Percentiles rank a stretch among this genome's conserved stretches.
Conservation (phyloP, 441 rosid genomes). For the Euphorbia schlechtendalii region DNA sequence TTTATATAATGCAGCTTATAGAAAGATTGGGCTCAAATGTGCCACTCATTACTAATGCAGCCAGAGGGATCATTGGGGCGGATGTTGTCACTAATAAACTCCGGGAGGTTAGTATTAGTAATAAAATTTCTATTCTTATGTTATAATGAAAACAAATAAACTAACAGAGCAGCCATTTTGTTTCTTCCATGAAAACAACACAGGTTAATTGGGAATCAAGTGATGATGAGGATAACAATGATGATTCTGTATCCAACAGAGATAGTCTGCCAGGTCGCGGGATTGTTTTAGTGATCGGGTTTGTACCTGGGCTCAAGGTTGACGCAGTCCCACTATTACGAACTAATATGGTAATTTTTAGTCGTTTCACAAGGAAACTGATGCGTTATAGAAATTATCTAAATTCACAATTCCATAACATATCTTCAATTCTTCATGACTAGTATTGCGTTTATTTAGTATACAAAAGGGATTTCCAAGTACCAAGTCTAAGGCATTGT, state of each 20-base stretch:
- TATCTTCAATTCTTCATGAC: no score
- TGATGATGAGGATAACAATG: conserved; percentile 18
- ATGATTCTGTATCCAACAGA: conserved; percentile 9
- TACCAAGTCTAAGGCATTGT: no score
- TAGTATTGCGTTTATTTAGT: no score
- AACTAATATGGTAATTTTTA: conserved; percentile 21
- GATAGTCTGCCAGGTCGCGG: conserved; percentile 20
- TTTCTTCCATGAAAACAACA: conserved; percentile 2
- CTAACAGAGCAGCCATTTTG: not conserved
- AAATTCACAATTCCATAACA: no score
- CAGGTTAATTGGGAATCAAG: conserved; percentile 33
- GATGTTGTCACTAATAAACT: conserved; percentile 31
- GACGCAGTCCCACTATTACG: conserved; percentile 31
- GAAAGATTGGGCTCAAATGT: conserved; percentile 26
- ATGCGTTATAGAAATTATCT: not conserved
- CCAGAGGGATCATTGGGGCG: conserved; percentile 40
- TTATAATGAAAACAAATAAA: not conserved
- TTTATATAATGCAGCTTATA: conserved; percentile 24
- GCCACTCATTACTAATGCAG: conserved; percentile 32
- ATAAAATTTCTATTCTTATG: not conserved
- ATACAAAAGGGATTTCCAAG: not conserved
- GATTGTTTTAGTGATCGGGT: conserved; percentile 45
- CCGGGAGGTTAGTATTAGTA: conserved; percentile 26
- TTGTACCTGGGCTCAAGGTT: conserved; percentile 46
- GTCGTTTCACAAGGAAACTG: not conserved